A percentile compares a stretch with the other conserved stretches of the same genome.
These are phyloP conservation scores for Combretum micranthum DNA, from an alignment of 345 rosid genomes.

Conservation along the genomic window DNA sequence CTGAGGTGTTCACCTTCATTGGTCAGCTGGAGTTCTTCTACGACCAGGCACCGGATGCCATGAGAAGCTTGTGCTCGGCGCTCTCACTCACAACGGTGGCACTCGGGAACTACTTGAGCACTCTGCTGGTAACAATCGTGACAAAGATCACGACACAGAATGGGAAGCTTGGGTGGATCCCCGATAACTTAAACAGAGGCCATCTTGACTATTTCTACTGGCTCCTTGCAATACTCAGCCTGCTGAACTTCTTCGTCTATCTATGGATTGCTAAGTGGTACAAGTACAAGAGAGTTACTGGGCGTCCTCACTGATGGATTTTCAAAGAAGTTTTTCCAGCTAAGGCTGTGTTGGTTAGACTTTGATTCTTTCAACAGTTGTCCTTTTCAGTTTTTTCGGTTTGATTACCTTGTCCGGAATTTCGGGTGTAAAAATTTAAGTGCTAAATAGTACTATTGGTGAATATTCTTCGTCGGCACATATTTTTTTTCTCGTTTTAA, in stretches of 20 bases:
- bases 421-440: too few species aligned
- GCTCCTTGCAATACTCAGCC: slow-evolving; percentile 62
- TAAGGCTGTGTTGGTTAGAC: too few species aligned
- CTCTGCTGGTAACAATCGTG: slow-evolving; percentile 58
- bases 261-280: slow-evolving; percentile 66
- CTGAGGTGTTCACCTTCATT: slow-evolving; percentile 75
- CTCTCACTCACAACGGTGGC: slow-evolving; percentile 71
- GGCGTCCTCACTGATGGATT: slow-evolving; percentile 14
- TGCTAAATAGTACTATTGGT: too few species aligned
- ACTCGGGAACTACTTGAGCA: slow-evolving; percentile 75
- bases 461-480: too few species aligned
- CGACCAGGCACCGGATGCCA: slow-evolving; percentile 94
- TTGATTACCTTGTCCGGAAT: too few species aligned
- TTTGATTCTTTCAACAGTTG: too few species aligned
- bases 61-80: slow-evolving; percentile 88
- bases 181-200: slow-evolving; percentile 68
- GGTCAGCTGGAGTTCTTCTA: slow-evolving; percentile 90
- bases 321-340: too few species aligned
- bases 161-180: slow-evolving; percentile 83
- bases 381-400: too few species aligned
- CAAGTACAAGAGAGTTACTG: slow-evolving; percentile 66
- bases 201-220: slow-evolving; percentile 91
- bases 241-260: slow-evolving; percentile 62
- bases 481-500: too few species aligned
- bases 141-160: slow-evolving; percentile 40